These are phyloP conservation scores for Panicum hallii DNA, from an alignment of 202 grass and related monocot genomes.

Conservation along the genomic window DNA sequence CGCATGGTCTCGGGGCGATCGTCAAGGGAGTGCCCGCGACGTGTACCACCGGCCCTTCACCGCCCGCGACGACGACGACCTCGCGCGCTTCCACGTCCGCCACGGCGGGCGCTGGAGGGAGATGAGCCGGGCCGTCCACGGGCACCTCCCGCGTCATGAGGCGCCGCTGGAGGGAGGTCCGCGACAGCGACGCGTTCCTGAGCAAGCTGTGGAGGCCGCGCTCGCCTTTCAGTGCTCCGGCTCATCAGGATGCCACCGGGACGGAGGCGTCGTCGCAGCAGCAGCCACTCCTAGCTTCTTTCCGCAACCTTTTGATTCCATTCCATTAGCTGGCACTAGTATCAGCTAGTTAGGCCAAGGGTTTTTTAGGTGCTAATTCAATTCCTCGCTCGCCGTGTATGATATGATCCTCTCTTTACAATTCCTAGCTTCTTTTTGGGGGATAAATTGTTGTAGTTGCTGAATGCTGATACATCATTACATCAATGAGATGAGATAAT, in stretches of 20 bases:
- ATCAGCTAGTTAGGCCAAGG: too few species aligned
- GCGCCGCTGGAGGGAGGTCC: slow-evolving; percentile 32
- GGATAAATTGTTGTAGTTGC: too few species aligned
- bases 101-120: slow-evolving; percentile 4
- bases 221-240: too few species aligned
- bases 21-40: slow-evolving; percentile 6
- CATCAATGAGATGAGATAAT: too few species aligned
- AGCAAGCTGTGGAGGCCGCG: background rate
- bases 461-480: too few species aligned
- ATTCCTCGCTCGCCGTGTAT: too few species aligned
- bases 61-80: slow-evolving; percentile 44
- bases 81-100: slow-evolving; percentile 22
- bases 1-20: background rate
- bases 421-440: too few species aligned
- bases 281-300: too few species aligned
- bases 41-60: slow-evolving; percentile 49
- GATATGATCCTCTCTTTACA: too few species aligned
- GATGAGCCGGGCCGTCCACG: slow-evolving; percentile 11
- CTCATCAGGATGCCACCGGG: background rate
- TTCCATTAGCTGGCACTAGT: too few species aligned
- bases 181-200: background rate
- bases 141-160: slow-evolving; percentile 26
- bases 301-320: too few species aligned
- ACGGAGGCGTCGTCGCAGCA: background rate
- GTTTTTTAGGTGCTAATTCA: too few species aligned